Conservation (phyloP, 2,329 filamentous ascomycete genomes). For the Huntiella savannae region DNA sequence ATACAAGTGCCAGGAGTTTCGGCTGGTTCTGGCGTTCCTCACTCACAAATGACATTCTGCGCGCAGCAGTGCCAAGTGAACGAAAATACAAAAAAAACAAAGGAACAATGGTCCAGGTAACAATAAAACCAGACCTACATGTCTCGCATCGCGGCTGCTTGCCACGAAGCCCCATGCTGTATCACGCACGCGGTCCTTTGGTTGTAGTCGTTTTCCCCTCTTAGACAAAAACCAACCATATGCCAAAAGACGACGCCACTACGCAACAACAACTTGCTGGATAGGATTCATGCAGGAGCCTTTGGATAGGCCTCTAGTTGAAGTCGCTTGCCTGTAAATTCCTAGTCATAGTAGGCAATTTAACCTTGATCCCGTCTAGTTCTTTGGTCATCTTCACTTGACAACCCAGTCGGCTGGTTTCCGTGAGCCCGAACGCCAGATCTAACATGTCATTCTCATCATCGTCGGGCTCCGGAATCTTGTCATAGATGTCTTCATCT, state of each 20-base stretch:
- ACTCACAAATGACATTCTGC: background rate
- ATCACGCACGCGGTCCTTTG: too few species aligned
- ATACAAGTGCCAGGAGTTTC: constrained; percentile 7
- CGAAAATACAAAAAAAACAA: too few species aligned
- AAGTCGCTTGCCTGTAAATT: constrained; percentile 96
- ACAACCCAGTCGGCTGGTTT: constrained; percentile 68
- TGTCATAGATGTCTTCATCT: constrained; percentile 54
- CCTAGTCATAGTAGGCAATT: constrained; percentile 78
- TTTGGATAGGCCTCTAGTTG: constrained; percentile 15
- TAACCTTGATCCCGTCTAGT: constrained; percentile 68
- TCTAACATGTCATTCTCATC: constrained; percentile 86
- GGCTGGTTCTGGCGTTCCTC: background rate
- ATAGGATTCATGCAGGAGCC: background rate
- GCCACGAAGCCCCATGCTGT: too few species aligned
- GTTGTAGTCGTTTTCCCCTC: too few species aligned
- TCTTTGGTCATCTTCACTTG: constrained; percentile 86
- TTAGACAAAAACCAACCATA: too few species aligned
- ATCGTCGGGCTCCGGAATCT: constrained; percentile 58
- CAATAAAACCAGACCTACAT: too few species aligned
- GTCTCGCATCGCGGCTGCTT: too few species aligned
- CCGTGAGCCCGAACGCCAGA: constrained; percentile 72
- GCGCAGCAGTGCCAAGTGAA: background rate
- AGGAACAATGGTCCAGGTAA: too few species aligned
- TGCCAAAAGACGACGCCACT: too few species aligned
- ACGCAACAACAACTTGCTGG: background rate